Conservation (phyloP, 2,329 filamentous ascomycete species). For the Plenodomus biglobosus region DNA sequence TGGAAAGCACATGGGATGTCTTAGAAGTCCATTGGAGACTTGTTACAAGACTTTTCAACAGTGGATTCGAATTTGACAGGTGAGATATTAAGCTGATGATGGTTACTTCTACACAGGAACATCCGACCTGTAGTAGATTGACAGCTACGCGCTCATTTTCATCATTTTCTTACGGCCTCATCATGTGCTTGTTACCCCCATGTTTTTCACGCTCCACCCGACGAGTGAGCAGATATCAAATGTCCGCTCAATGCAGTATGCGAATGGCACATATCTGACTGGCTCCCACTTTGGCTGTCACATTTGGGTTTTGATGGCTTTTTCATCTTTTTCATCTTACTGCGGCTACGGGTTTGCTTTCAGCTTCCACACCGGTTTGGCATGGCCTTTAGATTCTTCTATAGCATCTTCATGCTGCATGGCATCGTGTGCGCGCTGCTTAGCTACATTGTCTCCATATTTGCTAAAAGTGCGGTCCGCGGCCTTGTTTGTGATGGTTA, state of each 20-base stretch:
- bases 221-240: conserved; percentile 76
- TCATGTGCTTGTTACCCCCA: conserved; percentile 68
- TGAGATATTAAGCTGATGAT: too few species aligned
- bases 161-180: conserved; percentile 70
- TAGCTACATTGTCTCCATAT: conserved; percentile 78
- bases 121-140: conserved; percentile 11
- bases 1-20: too few species aligned
- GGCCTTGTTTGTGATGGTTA: conserved; percentile 70
- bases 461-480: conserved; percentile 68
- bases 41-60: too few species aligned
- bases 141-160: conserved; percentile 53
- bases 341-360: conserved; percentile 66
- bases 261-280: conserved; percentile 83
- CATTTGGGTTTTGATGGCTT: conserved; percentile 77
- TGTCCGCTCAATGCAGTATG: conserved; percentile 82
- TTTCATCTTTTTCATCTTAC: conserved; percentile 66
- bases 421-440: conserved; percentile 73
- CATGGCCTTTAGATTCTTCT: conserved; percentile 75
- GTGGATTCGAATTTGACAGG: too few species aligned
- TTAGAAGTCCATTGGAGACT: too few species aligned
- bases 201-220: conserved; percentile 83
- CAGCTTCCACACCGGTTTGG: conserved; percentile 60
- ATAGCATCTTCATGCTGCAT: conserved; percentile 76
- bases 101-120: too few species aligned
- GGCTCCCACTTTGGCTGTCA: conserved; percentile 75